phyloP scores from a whole-genome alignment of 2,329 filamentous ascomycete genomes.

The Neoascochyta sp. region DNA sequence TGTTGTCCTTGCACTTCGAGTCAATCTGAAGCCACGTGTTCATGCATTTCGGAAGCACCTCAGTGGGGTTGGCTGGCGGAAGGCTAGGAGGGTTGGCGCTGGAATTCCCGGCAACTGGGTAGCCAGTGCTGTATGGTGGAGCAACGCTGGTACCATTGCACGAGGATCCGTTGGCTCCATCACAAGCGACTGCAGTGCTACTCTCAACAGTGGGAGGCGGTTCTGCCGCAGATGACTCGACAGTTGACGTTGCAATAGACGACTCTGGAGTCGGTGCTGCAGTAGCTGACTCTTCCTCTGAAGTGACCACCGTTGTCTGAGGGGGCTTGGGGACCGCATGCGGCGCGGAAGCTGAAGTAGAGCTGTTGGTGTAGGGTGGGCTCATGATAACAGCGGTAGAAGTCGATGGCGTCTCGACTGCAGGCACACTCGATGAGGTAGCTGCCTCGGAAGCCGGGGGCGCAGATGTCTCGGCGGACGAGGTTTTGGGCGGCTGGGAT shows the following conservation, averaged over 20 bases:
- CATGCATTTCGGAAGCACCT: conserved; percentile 79
- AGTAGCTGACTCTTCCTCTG: no score
- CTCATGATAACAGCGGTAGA: no score
- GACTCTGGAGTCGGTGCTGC: no score
- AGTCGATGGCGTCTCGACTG: conserved; percentile 6
- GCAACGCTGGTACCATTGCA: conserved; percentile 15
- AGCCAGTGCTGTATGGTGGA: conserved; percentile 10
- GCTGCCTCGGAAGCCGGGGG: conserved; percentile 3
- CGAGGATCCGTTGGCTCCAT: conserved; percentile 12
- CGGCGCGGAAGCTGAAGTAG: conserved; percentile 10
- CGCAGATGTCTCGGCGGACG: not conserved
- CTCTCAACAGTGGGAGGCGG: conserved; percentile 4
- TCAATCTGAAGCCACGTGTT: conserved; percentile 76
- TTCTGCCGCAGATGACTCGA: no score
- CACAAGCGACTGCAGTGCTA: conserved; percentile 2
- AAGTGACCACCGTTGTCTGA: no score
- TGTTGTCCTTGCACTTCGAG: conserved; percentile 77
- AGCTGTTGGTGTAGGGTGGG: conserved; percentile 19
- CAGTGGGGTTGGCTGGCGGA: conserved; percentile 49
- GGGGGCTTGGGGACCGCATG: no score
- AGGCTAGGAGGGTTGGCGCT: conserved; percentile 16
- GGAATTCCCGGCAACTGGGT: conserved; percentile 13
- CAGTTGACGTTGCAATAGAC: no score
- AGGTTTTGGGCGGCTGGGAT: conserved; percentile 6
- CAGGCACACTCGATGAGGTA: conserved; percentile 1